Evolutionary conservation across 225 moss, liverwort and hornwort genomes (phyloP), one percentile per base, ranked within the genome.

Genomic region (Climacium dendroides): DNA sequence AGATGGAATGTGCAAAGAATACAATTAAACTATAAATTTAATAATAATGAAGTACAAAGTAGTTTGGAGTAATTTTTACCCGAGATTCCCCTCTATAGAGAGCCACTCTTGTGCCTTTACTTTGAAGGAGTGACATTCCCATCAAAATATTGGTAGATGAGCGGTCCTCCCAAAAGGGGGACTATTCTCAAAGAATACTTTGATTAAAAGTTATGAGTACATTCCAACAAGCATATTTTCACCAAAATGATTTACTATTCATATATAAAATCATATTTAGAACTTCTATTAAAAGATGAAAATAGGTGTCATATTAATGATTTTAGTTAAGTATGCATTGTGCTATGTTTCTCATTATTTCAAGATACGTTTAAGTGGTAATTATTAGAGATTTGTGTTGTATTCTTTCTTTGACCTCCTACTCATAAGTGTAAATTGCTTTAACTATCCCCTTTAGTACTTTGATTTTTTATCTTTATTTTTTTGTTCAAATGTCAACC

Each of bases 81-180:
- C 17, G 1, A 1, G 1, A 35, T 35, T 6, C n/a, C 0, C n/a
- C 2, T 63, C 0, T 2, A n/a, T 20, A n/a, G 2, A 65, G 4
- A 34, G 9, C 5, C 3, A 65, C 6, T 35, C 2, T 65, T 64
- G 13, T 66, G 2, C 22, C 37, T n/a, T 6, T 22, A 12, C 20
- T 66, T n/a, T 23, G 1, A 67, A 67, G 13, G 5, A 67, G 5
- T 12, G 6, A 67, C 7, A n/a, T 3, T 69, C 14, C n/a, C 37
- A 66, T 13, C 15, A 70, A 70, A 41, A 41, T 15, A 41, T 70
- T 70, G 2, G 5, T 8, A 70, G 1, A 15, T 15, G 14, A 25
- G 0, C 5, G 9, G 15, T 41, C 41, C 5, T 70, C 9, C 1
- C 0, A 41, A 23, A 70, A 1, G 0, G 1, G 3, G 2, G 26